Evolutionary conservation across 2,329 filamentous ascomycete species (phyloP).

Genomic region (Podosphaera leucotricha): DNA sequence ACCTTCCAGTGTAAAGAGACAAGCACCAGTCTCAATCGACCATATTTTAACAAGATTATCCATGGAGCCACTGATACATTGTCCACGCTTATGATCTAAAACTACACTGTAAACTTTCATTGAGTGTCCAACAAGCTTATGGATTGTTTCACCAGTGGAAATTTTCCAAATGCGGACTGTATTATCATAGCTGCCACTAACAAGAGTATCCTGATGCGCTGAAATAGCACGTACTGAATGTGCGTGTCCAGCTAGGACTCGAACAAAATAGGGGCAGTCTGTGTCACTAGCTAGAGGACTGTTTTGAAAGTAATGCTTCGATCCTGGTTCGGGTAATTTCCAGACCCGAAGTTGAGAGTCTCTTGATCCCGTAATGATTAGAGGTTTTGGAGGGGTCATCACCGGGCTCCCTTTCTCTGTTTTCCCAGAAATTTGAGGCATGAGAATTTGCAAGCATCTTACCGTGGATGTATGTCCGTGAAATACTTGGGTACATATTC

Average conservation of each 20-base stretch:
- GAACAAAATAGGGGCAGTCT: slow-evolving; percentile 87
- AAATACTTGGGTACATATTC: slow-evolving; percentile 82
- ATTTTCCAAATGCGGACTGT: slow-evolving; percentile 94
- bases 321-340: slow-evolving; percentile 66
- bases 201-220: slow-evolving; percentile 81
- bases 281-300: slow-evolving; percentile 48
- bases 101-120: slow-evolving; percentile 97
- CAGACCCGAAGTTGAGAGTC: slow-evolving; percentile 88
- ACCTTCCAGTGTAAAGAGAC: slow-evolving; percentile 75
- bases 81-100: slow-evolving; percentile 69
- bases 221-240: slow-evolving; percentile 94
- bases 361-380: slow-evolving; percentile 92
- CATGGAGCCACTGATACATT: slow-evolving; percentile 96
- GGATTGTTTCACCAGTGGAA: slow-evolving; percentile 71
- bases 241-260: slow-evolving; percentile 62
- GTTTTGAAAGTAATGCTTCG: slow-evolving; percentile 55
- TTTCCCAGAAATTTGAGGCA: slow-evolving; percentile 57
- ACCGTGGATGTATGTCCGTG: slow-evolving; percentile 96
- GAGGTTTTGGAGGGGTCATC: slow-evolving; percentile 79
- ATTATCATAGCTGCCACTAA: slow-evolving; percentile 91
- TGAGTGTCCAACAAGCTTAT: slow-evolving; percentile 64
- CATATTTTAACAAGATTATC: slow-evolving; percentile 95
- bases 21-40: slow-evolving; percentile 69
- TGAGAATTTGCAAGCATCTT: slow-evolving; percentile 78
- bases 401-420: slow-evolving; percentile 47